Percentiles rank a stretch among this genome's conserved stretches.
Evolutionary conservation across 257 asterid genomes (phyloP).

Genomic region (Forsythia viridissima): DNA sequence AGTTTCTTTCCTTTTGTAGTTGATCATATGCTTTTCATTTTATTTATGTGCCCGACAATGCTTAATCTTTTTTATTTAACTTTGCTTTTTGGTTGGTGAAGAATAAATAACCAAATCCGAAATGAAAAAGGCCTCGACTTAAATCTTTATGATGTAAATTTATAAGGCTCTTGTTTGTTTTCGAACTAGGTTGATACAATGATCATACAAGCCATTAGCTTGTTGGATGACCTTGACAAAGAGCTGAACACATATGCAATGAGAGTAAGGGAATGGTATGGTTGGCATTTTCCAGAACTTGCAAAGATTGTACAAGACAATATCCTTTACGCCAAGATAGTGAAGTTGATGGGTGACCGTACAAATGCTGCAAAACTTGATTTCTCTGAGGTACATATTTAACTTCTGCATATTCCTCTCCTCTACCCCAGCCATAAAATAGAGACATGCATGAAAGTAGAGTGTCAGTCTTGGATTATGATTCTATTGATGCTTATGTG

Average conservation of each 20-base stretch:
- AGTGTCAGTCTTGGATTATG: neutral
- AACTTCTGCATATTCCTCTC: neutral
- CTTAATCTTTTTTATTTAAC: too few species aligned
- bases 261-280: constrained; percentile 97
- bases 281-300: constrained; percentile 97
- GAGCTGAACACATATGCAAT: constrained; percentile 90
- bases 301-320: constrained; percentile 88
- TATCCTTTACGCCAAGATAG: constrained; percentile 74
- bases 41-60: too few species aligned
- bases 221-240: constrained; percentile 92
- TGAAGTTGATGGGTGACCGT: constrained; percentile 85
- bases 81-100: too few species aligned
- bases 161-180: constrained; percentile 10
- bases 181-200: constrained; percentile 74
- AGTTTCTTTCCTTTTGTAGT: neutral
- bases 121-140: neutral
- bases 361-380: constrained; percentile 79
- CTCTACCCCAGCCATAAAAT: neutral
- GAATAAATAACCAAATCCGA: too few species aligned
- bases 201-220: constrained; percentile 91
- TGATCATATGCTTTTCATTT: neutral
- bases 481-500: neutral
- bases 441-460: neutral
- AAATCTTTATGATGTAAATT: neutral
- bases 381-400: constrained; percentile 69